Conservation (phyloP, 768 basidiomycete genomes). For the Pleurotus sapidus region DNA sequence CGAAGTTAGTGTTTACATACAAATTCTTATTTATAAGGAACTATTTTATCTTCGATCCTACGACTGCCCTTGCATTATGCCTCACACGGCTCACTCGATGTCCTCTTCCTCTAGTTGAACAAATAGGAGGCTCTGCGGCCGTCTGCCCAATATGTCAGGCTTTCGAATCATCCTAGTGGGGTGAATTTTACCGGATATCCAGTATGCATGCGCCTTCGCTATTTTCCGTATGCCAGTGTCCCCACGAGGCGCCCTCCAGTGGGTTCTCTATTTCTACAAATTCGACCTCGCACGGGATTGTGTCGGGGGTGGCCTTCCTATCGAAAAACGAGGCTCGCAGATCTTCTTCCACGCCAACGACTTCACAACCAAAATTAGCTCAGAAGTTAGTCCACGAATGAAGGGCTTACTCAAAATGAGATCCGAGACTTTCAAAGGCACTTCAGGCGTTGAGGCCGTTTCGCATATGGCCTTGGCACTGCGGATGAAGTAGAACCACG, state of each 20-base stretch:
- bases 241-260: not conserved
- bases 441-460: not conserved
- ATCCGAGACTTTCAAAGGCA: not conserved
- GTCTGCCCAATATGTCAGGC: not conserved
- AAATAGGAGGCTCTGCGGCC: not conserved
- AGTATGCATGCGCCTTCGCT: not conserved
- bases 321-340: not conserved
- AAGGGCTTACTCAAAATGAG: not conserved
- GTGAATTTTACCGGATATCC: not conserved
- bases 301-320: not conserved
- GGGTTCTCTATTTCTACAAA: not conserved
- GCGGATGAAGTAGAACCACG: not conserved
- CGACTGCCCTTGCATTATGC: too few relatives aligned
- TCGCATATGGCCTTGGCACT: not conserved
- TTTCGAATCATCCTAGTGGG: too few relatives aligned
- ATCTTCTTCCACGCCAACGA: not conserved
- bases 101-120: slow-evolving; percentile 1
- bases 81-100: not conserved
- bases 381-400: not conserved
- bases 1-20: too few relatives aligned
- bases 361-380: not conserved
- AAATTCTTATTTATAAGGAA: too few relatives aligned
- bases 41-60: too few relatives aligned
- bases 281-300: not conserved
- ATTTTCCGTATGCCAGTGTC: not conserved